Base-by-base conservation (phyloP, 371 early-diverging fungal species). In the Mucor racemosus region DNA sequence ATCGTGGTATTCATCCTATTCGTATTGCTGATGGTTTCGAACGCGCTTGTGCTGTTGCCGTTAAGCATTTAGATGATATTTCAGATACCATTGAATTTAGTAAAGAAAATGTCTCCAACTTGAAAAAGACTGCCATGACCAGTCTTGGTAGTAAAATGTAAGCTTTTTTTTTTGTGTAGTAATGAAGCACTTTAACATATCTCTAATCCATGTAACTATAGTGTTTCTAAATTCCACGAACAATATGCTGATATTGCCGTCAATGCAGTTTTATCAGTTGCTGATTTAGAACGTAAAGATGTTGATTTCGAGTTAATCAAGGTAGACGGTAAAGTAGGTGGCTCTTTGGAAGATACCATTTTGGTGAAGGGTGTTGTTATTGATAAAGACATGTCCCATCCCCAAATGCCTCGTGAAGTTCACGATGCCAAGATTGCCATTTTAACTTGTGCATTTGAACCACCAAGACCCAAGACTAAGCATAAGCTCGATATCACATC, bases 391-490 rank as follows among this genome's bases (percentile, higher is more conserved):
- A 95, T 99, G 84, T 97, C 98, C 21, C 99, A 99, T 78, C 98
- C 99, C 48, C 99, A 99, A 83, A 99, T 99, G 99, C 93, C 93
- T 54, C 97, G 97, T 70, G 94, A 95, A 77, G 87, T 99, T 65
- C 84, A 87, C 62, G 93, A 99, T 78, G 99, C 97, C 77, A 95
- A 94, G 82, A 93, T 99, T 72, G 99, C 99, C 44, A 95, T 99
- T 67, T 82, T 99, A 41, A 99, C 99, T 40, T 99, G 99, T 85
- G 98, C 99, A 39, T 99, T 99, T 80, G 99, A 99, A 88, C 99
- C 99, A 57, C 99, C 99, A 68, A 99, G 99, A 89, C 97, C 99
- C 75, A 99, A 99, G 90, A 99, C 99, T 75, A 99, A 99, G 93
- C 99, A 99, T 80, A 96, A 97, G 88, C 88, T 99, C 58, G 97